Evolutionary conservation across 2,329 filamentous ascomycete species (phyloP).

Genomic region (Paecilomyces fulvus): DNA sequence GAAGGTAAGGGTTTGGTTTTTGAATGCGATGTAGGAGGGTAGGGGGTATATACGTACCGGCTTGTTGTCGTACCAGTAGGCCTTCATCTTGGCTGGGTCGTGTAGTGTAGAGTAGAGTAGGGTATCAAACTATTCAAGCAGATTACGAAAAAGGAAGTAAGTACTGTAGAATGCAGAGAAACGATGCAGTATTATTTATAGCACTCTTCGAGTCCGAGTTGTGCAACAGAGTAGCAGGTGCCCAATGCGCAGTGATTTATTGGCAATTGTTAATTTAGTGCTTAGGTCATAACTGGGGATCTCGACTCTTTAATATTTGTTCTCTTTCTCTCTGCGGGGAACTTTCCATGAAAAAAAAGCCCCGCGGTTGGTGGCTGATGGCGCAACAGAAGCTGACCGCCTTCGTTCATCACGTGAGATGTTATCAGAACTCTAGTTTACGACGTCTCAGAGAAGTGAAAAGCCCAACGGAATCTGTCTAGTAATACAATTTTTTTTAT

Average conservation of each 20-base stretch:
- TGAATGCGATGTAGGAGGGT: no score
- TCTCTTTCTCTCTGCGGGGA: neutral
- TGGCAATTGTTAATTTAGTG: neutral
- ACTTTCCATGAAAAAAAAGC: neutral
- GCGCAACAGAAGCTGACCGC: neutral
- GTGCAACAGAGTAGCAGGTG: neutral
- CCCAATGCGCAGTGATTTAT: neutral
- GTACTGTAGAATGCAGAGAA: no score
- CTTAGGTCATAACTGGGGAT: neutral
- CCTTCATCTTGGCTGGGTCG: conserved; percentile 49
- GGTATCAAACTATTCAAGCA: neutral
- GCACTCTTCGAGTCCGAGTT: no score
- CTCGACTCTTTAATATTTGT: neutral
- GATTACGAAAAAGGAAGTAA: no score
- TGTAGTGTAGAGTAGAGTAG: neutral
- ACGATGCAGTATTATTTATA: neutral
- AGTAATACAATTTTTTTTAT: no score
- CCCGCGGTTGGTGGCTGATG: neutral
- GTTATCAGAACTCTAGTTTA: no score
- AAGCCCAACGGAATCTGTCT: no score
- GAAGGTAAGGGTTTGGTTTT: no score
- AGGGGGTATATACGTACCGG: conserved; percentile 39
- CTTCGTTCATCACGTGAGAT: neutral
- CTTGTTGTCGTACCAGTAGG: conserved; percentile 63
- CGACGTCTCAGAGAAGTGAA: no score